Evolutionary conservation across 345 rosid species (phyloP), one percentile per base, ranked within the genome.

Genomic region (Psidium friedrichsthalianum): DNA sequence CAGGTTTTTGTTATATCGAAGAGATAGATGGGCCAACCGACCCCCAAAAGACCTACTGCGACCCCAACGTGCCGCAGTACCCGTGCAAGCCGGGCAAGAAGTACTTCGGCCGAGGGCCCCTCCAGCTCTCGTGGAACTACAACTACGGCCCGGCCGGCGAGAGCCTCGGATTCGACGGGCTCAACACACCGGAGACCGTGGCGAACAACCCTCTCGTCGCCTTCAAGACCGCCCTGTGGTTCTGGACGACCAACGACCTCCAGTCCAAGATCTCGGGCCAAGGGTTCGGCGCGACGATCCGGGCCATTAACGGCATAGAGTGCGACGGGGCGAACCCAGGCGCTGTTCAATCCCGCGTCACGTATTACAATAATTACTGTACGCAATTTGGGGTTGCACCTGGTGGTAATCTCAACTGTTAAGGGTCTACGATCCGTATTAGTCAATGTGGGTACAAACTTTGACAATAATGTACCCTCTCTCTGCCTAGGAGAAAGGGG

Each of bases 41-140:
- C 8, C 80, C 88, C 20, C 1, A 86, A 3, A 57, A 89, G 69
- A 13, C 15, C 82, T 90, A 90, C 90, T 90, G 91, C 74, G 85
- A 89, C 49, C 8, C 16, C 44, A 25, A 1, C n/a, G 40, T 6
- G 74, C 81, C 85, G 36, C 85, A 86, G 27, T 90, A 86, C 53
- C 90, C 90, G 18, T 90, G 90, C 82, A 80, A 32, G 54, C 87
- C 90, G 1, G 89, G 88, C 57, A 90, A 87, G 78, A 61, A 59
- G 27, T 92, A 93, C 90, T 90, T 56, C 29, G 94, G 95, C 11
- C 94, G 94, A 14, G 94, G 95, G 69, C 95, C 94, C 44, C 69
- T 93, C 57, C 93, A 91, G 56, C 69, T 93, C 82, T 22, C 95
- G 24, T 91, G 94, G 91, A 93, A 93, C 85, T 91, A 85, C 76